Conservation (phyloP, 352 stramenopile genomes). For the Blastocystis sp. region DNA sequence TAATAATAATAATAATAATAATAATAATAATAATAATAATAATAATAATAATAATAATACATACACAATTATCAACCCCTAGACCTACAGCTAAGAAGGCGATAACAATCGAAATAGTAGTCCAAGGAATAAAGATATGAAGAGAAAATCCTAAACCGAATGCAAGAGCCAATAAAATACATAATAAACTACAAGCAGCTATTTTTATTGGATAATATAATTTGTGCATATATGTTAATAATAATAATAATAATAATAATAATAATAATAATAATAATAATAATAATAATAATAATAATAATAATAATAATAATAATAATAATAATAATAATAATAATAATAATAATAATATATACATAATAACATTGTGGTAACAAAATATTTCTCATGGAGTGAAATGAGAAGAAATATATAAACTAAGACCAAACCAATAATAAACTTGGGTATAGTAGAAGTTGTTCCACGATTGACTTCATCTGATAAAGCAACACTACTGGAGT, state of each 20-base stretch:
- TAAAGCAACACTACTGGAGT: background rate
- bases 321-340: too few relatives aligned
- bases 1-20: too few relatives aligned
- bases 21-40: too few relatives aligned
- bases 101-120: conserved; percentile 20
- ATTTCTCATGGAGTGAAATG: conserved; percentile 15
- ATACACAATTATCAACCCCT: conserved; percentile 25
- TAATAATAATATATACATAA: too few relatives aligned
- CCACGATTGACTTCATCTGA: conserved; percentile 23
- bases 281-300: too few relatives aligned
- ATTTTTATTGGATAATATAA: background rate
- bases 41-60: conserved; percentile 18
- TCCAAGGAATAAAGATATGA: conserved; percentile 15
- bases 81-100: conserved; percentile 17
- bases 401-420: conserved; percentile 20
- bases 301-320: too few relatives aligned
- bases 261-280: too few relatives aligned
- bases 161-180: conserved; percentile 1
- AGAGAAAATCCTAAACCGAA: conserved; percentile 28
- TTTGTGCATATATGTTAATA: background rate
- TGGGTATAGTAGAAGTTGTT: conserved; percentile 10
- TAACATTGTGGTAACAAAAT: too few relatives aligned
- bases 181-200: background rate
- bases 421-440: conserved; percentile 12
- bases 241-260: background rate